phyloP scores from a whole-genome alignment of 495 filamentous ascomycete genomes.

The Lepraria neglecta region DNA sequence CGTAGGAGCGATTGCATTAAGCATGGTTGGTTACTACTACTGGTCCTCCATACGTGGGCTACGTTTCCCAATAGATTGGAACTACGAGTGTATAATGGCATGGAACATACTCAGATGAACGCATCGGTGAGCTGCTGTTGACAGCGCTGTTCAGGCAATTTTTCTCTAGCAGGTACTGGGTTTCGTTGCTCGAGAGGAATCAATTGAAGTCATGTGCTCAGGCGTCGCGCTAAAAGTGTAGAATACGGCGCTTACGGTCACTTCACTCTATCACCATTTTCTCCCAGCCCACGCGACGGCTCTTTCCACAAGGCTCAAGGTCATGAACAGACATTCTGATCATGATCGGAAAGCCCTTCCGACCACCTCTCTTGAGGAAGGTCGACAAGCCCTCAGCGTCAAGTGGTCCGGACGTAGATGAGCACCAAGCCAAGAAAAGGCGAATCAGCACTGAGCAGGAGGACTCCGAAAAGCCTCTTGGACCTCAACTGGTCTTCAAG shows the following conservation, averaged over 20 bases:
- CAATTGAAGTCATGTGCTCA: background rate
- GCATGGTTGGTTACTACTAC: background rate
- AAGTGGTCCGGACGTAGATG: constrained; percentile 3
- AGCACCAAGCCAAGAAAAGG: constrained; percentile 16
- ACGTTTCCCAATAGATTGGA: too few relatives aligned
- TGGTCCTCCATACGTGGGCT: too few relatives aligned
- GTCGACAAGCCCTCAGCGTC: background rate
- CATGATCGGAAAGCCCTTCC: constrained; percentile 24
- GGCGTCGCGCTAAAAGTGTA: background rate
- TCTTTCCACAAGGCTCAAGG: background rate
- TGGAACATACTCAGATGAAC: too few relatives aligned
- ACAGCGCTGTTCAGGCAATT: too few relatives aligned
- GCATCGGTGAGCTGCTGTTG: too few relatives aligned
- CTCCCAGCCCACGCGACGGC: background rate
- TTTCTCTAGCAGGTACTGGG: background rate
- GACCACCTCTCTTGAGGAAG: constrained; percentile 18
- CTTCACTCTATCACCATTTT: background rate
- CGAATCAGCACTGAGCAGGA: constrained; percentile 11
- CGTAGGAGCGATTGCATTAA: too few relatives aligned
- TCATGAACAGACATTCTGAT: background rate
- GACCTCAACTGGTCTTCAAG: constrained; percentile 23
- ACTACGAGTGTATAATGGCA: too few relatives aligned
- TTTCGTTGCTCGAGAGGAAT: too few relatives aligned
- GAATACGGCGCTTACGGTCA: background rate
- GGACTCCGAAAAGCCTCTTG: background rate